These are phyloP conservation scores for Trichoderma virens DNA, from an alignment of 495 filamentous ascomycete genomes.

Conservation along the genomic window DNA sequence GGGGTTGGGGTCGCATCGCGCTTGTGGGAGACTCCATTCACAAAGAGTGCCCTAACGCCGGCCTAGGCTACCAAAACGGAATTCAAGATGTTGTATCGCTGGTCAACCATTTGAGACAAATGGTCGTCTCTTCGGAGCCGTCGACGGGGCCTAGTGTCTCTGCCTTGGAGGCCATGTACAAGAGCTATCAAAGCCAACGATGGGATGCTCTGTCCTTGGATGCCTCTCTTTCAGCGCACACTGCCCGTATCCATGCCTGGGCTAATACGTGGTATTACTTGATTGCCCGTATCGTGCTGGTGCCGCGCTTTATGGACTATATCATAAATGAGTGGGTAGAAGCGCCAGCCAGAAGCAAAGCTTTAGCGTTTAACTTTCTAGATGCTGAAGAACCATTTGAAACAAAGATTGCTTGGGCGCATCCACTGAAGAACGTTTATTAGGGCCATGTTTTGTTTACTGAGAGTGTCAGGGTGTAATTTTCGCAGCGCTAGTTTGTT, in stretches of 20 bases:
- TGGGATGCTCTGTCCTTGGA: not conserved
- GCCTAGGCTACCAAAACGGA: conserved; percentile 26
- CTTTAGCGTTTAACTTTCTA: conserved; percentile 2
- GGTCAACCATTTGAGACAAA: conserved; percentile 23
- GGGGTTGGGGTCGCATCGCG: conserved; percentile 27
- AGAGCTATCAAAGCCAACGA: not conserved
- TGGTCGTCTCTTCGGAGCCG: not conserved
- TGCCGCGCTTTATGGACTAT: not conserved
- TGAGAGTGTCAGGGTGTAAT: too few relatives aligned
- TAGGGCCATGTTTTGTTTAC: not conserved
- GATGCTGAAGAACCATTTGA: not conserved
- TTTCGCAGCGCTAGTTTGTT: too few relatives aligned
- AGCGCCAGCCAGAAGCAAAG: not conserved
- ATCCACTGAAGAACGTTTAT: not conserved
- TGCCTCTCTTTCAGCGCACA: not conserved
- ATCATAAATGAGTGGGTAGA: not conserved
- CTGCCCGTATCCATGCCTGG: not conserved
- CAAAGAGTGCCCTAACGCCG: conserved; percentile 30
- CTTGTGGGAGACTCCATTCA: conserved; percentile 36
- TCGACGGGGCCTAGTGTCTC: not conserved
- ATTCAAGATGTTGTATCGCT: conserved; percentile 29
- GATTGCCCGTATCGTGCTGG: not conserved
- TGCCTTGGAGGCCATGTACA: not conserved
- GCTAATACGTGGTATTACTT: not conserved
- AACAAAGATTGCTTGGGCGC: conserved; percentile 16